These are phyloP conservation scores for Nidularia pulvinata DNA, from an alignment of 768 basidiomycete species.

Conservation along the genomic window DNA sequence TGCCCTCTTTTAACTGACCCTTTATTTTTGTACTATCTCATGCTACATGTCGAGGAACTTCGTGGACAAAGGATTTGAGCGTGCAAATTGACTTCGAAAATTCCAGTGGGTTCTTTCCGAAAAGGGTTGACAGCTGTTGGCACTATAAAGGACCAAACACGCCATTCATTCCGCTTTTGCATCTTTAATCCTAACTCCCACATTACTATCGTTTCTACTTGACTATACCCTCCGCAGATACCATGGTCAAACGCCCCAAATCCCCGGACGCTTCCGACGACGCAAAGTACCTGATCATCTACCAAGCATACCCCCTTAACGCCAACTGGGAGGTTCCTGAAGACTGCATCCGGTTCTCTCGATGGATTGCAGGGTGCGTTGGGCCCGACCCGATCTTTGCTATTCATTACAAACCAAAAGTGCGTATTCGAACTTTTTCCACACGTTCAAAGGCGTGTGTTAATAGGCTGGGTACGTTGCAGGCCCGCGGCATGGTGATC, in stretches of 20 bases:
- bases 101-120: too few species aligned
- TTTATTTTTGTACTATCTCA: too few species aligned
- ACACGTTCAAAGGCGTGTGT: neutral
- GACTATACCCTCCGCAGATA: too few species aligned
- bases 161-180: too few species aligned
- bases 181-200: too few species aligned
- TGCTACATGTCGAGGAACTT: too few species aligned
- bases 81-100: too few species aligned
- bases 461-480: slow-evolving; percentile 1
- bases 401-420: slow-evolving; percentile 48
- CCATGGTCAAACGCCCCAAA: slow-evolving; percentile 39
- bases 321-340: slow-evolving; percentile 39
- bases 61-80: too few species aligned
- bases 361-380: slow-evolving; percentile 47
- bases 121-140: too few species aligned
- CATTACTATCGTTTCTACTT: too few species aligned
- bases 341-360: slow-evolving; percentile 37
- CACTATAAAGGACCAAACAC: too few species aligned
- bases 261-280: slow-evolving; percentile 41
- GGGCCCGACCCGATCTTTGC: slow-evolving; percentile 33
- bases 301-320: slow-evolving; percentile 48
- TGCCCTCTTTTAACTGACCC: too few species aligned
- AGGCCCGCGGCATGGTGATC: slow-evolving; percentile 48
- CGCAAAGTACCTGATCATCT: slow-evolving; percentile 43
- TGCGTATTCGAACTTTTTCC: slow-evolving; percentile 14